Conservation (phyloP, 2,329 filamentous ascomycete genomes). For the Fusarium heterosporum region DNA sequence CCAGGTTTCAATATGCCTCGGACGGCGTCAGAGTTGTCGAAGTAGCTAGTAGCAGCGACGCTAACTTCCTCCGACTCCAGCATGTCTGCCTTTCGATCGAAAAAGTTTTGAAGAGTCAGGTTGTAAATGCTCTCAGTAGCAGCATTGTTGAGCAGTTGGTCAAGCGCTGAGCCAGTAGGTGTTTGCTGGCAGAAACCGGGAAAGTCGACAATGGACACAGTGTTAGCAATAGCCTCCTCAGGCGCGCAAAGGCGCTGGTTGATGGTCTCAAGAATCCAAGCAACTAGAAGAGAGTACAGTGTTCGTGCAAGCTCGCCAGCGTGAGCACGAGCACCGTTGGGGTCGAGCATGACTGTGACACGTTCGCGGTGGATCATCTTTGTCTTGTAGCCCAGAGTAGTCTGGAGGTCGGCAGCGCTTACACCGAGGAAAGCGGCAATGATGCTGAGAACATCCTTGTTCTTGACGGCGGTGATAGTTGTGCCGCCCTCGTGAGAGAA, state of each 20-base stretch:
- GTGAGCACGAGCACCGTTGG: slow-evolving; percentile 87
- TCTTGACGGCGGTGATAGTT: slow-evolving; percentile 86
- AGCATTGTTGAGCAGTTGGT: slow-evolving; percentile 94
- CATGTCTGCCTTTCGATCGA: slow-evolving; percentile 92
- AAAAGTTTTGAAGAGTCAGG: slow-evolving; percentile 93
- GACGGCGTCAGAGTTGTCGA: slow-evolving; percentile 96
- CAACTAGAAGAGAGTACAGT: slow-evolving; percentile 91
- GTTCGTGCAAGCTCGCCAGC: slow-evolving; percentile 95
- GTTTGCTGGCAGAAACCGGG: slow-evolving; percentile 90
- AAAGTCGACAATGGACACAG: slow-evolving; percentile 94
- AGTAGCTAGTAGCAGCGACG: slow-evolving; percentile 93
- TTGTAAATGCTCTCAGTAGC: slow-evolving; percentile 94
- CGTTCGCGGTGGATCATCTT: slow-evolving; percentile 96
- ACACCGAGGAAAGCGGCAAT: slow-evolving; percentile 96
- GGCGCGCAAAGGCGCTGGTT: slow-evolving; percentile 89
- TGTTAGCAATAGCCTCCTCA: slow-evolving; percentile 92
- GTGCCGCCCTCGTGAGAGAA: slow-evolving; percentile 96
- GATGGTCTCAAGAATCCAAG: slow-evolving; percentile 91
- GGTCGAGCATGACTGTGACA: slow-evolving; percentile 98
- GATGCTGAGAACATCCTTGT: slow-evolving; percentile 87
- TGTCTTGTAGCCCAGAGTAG: slow-evolving; percentile 92
- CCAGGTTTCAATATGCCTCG: slow-evolving; percentile 91
- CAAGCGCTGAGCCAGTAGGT: slow-evolving; percentile 84
- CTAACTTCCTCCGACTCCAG: slow-evolving; percentile 93
- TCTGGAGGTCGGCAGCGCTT: slow-evolving; percentile 82